phyloP scores from a whole-genome alignment of 2,329 filamentous ascomycete species.

The Fusarium cicatricum region DNA sequence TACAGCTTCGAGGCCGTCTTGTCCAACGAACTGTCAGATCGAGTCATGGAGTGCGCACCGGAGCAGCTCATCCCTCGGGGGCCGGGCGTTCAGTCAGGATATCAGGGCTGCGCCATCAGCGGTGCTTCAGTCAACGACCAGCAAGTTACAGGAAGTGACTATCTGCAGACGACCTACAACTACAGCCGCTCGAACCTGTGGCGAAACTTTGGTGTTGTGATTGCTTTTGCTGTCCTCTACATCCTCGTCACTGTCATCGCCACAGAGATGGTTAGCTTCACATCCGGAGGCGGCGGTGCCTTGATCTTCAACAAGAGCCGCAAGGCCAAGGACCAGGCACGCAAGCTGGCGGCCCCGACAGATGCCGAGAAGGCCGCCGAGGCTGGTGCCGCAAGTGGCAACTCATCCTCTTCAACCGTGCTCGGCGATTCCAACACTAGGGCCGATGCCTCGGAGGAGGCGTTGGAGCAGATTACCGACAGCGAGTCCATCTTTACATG shows the following conservation, averaged over 20 bases:
- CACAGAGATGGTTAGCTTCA: conserved; percentile 44
- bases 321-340: conserved; percentile 57
- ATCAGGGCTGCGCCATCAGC: conserved; percentile 63
- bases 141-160: conserved; percentile 61
- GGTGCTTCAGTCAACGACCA: conserved; percentile 52
- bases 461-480: conserved; percentile 40
- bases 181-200: conserved; percentile 46
- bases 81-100: conserved; percentile 48
- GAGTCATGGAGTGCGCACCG: conserved; percentile 58
- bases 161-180: conserved; percentile 58
- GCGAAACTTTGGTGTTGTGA: conserved; percentile 36
- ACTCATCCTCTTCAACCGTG: conserved; percentile 11
- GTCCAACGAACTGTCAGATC: conserved; percentile 62
- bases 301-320: conserved; percentile 76
- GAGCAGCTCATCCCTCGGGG: conserved; percentile 57
- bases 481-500: conserved; percentile 69
- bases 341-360: conserved; percentile 24
- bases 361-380: conserved; percentile 42
- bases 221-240: conserved; percentile 30
- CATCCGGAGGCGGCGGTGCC: conserved; percentile 69
- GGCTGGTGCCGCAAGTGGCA: background rate
- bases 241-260: conserved; percentile 33
- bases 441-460: conserved; percentile 7
- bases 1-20: conserved; percentile 72
- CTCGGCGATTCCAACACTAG: conserved; percentile 7